These are phyloP conservation scores for Colletotrichum noveboracense DNA, from an alignment of 2,329 filamentous ascomycete species.

Conservation along the genomic window DNA sequence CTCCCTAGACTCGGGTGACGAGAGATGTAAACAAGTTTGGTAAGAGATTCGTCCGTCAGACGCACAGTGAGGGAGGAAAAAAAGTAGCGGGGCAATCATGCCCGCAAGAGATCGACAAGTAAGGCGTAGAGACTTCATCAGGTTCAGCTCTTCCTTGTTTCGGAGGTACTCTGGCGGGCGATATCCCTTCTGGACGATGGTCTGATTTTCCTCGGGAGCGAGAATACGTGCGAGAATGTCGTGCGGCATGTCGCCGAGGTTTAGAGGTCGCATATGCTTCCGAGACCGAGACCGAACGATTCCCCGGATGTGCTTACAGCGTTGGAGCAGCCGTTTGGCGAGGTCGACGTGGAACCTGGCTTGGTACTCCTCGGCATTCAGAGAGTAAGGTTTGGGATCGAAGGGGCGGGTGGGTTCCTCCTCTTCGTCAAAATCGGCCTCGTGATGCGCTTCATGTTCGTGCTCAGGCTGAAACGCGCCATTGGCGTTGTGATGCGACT, in stretches of 20 bases:
- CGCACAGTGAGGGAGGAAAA: not conserved
- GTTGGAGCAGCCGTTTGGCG: not conserved
- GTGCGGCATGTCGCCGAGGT: not conserved
- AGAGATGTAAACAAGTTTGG: not conserved
- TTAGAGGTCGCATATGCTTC: not conserved
- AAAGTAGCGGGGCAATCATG: not conserved
- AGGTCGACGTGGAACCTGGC: not conserved
- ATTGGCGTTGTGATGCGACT: not conserved
- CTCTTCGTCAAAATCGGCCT: not conserved
- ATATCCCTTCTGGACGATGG: not conserved
- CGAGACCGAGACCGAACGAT: not conserved
- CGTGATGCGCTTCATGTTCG: not conserved
- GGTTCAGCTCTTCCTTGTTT: not conserved
- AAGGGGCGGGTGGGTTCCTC: not conserved
- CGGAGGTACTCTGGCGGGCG: not conserved
- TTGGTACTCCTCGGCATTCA: not conserved
- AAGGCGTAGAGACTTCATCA: not conserved
- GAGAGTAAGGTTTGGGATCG: not conserved
- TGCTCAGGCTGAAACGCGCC: not conserved
- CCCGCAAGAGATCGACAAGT: not conserved
- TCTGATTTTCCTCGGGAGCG: not conserved
- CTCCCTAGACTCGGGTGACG: not conserved
- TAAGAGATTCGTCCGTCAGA: not conserved
- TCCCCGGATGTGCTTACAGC: not conserved
- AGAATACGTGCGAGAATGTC: not conserved